Base-by-base conservation (phyloP, 1,139 yeast genomes). In the Hemisphaericaspora subhashii region DNA sequence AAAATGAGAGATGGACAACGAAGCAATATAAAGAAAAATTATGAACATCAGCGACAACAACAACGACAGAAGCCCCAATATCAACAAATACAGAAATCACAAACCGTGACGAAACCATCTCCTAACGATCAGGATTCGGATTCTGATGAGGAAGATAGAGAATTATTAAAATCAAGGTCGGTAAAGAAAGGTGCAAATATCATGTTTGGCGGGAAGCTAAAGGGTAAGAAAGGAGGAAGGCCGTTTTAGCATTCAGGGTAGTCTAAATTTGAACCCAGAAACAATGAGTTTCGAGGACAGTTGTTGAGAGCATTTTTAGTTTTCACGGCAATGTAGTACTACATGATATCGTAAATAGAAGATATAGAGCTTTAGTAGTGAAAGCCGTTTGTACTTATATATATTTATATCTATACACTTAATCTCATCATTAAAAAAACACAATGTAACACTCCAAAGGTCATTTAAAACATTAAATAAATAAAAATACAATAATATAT, bases 1-100 rank as follows among this genome's bases (percentile, higher is more conserved):
- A 72, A 65, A 44, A 51, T 75, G 56, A 57, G 80, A 42, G 60
- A 64, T 36, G 57, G 48, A 10, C 51, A 49, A n/a, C 47, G 71
- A 34, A 47, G 48, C 18, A 50, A 48, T 29, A 35, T 47, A 13
- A 36, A 42, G 22, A 44, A 45, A 34, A 37, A 42, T 27, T 34
- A 38, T 13, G 33, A 36, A 33, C 31, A 21, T 21, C 38, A 25
- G n/a, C 26, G 22, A 29, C 35, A 36, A 33, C 31, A 21, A 12
- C 38, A 25, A 8, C 26, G 22, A 29, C 35, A 17, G n/a, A 18
- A 22, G 18, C 20, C 30, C 17, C 10, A 27, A 26, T 15, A 17
- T n/a, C 24, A 28, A 15, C n/a, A 33, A 29, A 27, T 31, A 14
- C 33, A 17, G 22, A 33, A 30, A 28, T 31, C 13, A 10, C 32